Base-by-base conservation (phyloP, 2,329 filamentous ascomycete species). In the Claviceps africana region DNA sequence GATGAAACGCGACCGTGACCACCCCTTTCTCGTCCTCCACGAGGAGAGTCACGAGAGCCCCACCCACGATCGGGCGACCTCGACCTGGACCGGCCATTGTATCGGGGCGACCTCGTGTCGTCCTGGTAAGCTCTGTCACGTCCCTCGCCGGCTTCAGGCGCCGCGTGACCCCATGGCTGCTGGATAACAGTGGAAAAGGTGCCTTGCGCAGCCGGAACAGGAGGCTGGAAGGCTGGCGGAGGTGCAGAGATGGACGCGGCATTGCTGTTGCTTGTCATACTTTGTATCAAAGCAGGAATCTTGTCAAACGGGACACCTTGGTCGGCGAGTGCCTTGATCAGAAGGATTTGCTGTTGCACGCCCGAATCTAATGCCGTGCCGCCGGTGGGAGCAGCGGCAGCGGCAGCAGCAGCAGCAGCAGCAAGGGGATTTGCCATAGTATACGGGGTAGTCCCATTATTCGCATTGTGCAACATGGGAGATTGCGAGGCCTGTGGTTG, bases 231-330 rank as follows among this genome's bases (percentile, higher is more conserved):
- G 42, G 63, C 59, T 45, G 67, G 61, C 48, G 64, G 65, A 51
- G 66, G 57, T 40, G 64, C 58, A 31, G 62, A 65, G 51, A 62
- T 65, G 57, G 64, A 65, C 10, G 64, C 58, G 40, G 63, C 56
- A 43, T 61, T 60, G 54, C 61, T 65, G 52, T 62, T 65, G 57
- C 64, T 66, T 59, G 74, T 71, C 61, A 82, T 70, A 58, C 72
- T 72, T 56, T 78, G 73, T 59, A 84, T 72, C 54, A 79, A 67
- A 50, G 70, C 68, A 9, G 76, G 81, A 69, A 88, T 88, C 67
- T 90, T 84, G 55, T 93, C 88, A 66, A 86, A 76, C 2, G 86
- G 78, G 28, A 93, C 74, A 47, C 87, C 87, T 65, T 88, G 84
- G 35, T 85, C 81, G 54, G 83, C 77, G 52, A 94, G 75, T 11